These are phyloP conservation scores for Coemansia sp. DNA, from an alignment of 371 early-diverging fungal genomes.

Conservation along the genomic window DNA sequence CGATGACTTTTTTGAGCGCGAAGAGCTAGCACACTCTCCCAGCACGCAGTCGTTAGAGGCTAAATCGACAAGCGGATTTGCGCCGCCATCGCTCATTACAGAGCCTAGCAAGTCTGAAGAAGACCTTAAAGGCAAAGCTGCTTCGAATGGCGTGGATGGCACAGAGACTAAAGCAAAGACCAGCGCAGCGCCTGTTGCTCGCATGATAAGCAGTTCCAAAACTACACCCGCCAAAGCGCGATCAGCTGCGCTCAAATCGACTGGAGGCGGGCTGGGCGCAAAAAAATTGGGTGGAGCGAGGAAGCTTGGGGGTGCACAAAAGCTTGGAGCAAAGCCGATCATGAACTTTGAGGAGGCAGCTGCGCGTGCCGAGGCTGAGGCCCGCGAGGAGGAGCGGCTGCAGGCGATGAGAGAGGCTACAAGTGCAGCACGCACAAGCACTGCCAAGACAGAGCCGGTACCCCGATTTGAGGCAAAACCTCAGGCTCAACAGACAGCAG, in stretches of 20 bases:
- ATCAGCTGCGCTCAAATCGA: conserved; percentile 31
- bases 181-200: conserved; percentile 24
- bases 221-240: conserved; percentile 16
- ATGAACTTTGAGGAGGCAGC: conserved; percentile 92
- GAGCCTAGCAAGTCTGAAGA: conserved; percentile 8
- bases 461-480: neutral
- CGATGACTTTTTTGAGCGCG: conserved; percentile 27
- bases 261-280: conserved; percentile 30
- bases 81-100: conserved; percentile 28
- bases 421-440: neutral
- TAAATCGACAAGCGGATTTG: neutral
- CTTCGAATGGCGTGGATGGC: neutral
- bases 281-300: conserved; percentile 40
- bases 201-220: conserved; percentile 11
- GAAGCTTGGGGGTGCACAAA: conserved; percentile 59
- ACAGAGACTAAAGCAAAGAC: conserved; percentile 5
- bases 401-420: conserved; percentile 38
- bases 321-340: conserved; percentile 77
- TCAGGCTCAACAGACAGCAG: neutral
- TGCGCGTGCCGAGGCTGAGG: conserved; percentile 83
- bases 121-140: neutral
- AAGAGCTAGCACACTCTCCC: conserved; percentile 8
- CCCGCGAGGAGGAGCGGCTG: conserved; percentile 56
- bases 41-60: conserved; percentile 10
- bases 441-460: neutral